These are phyloP conservation scores for Patellifolia procumbens DNA, from an alignment of 179 eudicot genomes.

Conservation along the genomic window DNA sequence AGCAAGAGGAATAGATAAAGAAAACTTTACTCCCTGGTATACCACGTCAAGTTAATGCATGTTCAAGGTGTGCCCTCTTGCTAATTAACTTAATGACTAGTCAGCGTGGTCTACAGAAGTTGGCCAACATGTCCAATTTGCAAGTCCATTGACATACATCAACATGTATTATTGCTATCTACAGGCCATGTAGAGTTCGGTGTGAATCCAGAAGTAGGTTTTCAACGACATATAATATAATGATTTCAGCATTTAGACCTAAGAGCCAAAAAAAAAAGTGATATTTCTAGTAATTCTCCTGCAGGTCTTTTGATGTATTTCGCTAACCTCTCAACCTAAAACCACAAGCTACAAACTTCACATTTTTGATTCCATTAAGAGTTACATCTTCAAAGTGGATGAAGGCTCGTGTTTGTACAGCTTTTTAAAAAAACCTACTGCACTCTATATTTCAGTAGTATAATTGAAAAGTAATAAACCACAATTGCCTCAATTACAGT, in stretches of 20 bases:
- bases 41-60: neutral
- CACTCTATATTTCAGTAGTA: too few species aligned
- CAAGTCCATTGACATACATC: constrained; percentile 2
- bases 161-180: neutral
- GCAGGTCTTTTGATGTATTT: too few species aligned
- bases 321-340: too few species aligned
- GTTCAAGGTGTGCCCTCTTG: neutral
- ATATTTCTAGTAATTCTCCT: too few species aligned
- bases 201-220: neutral
- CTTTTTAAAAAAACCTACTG: too few species aligned
- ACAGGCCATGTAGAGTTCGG: neutral
- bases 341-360: too few species aligned
- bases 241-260: neutral
- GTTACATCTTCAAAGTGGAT: too few species aligned
- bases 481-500: too few species aligned
- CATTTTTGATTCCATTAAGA: too few species aligned
- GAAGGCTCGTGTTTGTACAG: too few species aligned
- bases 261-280: neutral
- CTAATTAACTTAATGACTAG: neutral
- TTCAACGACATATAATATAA: neutral
- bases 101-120: neutral
- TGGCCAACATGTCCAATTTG: neutral
- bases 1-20: neutral
- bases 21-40: neutral
- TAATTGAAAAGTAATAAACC: too few species aligned